A percentile compares a stretch with the other conserved stretches of the same genome.
These are phyloP conservation scores for Trichoderma sp. DNA, from an alignment of 2,329 filamentous ascomycete genomes.

Conservation along the genomic window DNA sequence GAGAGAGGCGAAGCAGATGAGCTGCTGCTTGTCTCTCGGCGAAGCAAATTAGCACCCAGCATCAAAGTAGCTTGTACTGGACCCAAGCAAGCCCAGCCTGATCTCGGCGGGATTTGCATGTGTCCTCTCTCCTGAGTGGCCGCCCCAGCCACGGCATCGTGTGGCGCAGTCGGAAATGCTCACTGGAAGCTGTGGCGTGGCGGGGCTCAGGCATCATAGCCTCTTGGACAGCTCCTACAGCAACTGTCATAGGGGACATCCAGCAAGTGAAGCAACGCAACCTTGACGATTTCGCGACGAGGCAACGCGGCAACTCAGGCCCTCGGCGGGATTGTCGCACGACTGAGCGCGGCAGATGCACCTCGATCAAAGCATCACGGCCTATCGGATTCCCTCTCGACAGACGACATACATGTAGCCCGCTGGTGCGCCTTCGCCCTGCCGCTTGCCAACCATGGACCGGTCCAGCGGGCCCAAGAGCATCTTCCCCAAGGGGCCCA, in stretches of 20 bases:
- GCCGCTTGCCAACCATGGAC: slow-evolving; percentile 43
- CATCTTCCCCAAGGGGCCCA: slow-evolving; percentile 76
- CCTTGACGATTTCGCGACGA: slow-evolving; percentile 8
- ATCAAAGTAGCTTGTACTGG: not conserved
- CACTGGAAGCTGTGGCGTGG: slow-evolving; percentile 19
- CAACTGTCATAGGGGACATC: not conserved
- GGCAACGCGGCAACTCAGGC: slow-evolving; percentile 9
- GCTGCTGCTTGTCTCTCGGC: slow-evolving; percentile 8
- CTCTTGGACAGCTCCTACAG: slow-evolving; percentile 4
- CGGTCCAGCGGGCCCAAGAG: slow-evolving; percentile 58
- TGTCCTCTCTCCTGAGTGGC: slow-evolving; percentile 26
- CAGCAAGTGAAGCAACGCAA: not conserved
- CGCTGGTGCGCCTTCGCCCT: slow-evolving; percentile 29
- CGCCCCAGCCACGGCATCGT: slow-evolving; percentile 7
- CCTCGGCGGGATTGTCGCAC: slow-evolving; percentile 3
- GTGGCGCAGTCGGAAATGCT: slow-evolving; percentile 20
- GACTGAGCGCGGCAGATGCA: slow-evolving; percentile 1
- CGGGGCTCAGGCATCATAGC: slow-evolving; percentile 23
- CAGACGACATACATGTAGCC: slow-evolving; percentile 38
- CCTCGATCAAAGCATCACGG: slow-evolving; percentile 12
- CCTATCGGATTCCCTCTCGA: not conserved
- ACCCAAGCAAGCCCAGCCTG: not conserved
- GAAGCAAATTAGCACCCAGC: not conserved
- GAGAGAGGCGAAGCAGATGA: slow-evolving; percentile 25
- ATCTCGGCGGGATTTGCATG: slow-evolving; percentile 16